A percentile compares a stretch with the other conserved stretches of the same genome.
Conservation (phyloP, 306 rosid species). For the Castanospermum australe region DNA sequence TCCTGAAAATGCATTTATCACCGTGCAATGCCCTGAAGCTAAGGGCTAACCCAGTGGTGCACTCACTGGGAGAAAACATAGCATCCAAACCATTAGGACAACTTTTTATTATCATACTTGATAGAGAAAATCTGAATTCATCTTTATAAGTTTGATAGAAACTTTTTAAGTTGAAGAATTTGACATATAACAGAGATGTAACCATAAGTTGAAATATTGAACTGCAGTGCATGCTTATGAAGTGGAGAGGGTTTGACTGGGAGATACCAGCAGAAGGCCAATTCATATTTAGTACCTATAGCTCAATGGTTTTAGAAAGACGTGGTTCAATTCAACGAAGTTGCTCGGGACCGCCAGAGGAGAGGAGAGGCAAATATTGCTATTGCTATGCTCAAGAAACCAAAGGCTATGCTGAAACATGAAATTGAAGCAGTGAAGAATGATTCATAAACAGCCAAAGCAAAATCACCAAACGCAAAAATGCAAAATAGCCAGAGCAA, state of each 20-base stretch:
- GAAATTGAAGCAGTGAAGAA: neutral
- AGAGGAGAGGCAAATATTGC: neutral
- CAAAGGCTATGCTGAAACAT: neutral
- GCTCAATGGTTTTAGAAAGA: neutral
- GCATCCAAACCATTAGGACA: neutral
- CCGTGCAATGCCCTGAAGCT: neutral
- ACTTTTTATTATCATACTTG: neutral
- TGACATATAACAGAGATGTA: neutral
- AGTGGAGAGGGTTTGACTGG: neutral
- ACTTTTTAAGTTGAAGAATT: neutral
- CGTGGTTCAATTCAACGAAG: neutral
- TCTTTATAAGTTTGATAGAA: neutral
- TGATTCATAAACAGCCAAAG: neutral
- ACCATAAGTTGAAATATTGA: neutral
- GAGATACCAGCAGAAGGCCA: neutral
- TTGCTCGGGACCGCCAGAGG: neutral
- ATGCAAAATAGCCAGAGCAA: neutral
- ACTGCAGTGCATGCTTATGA: neutral
- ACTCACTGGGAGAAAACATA: neutral
- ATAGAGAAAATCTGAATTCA: neutral
- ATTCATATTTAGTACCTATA: neutral
- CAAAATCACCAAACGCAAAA: neutral
- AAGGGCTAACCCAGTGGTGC: neutral
- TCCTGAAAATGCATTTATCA: neutral
- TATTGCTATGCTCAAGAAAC: slow-evolving; percentile 10